Base-by-base conservation (phyloP, 495 filamentous ascomycete genomes). In the Jackrogersella multiformis region DNA sequence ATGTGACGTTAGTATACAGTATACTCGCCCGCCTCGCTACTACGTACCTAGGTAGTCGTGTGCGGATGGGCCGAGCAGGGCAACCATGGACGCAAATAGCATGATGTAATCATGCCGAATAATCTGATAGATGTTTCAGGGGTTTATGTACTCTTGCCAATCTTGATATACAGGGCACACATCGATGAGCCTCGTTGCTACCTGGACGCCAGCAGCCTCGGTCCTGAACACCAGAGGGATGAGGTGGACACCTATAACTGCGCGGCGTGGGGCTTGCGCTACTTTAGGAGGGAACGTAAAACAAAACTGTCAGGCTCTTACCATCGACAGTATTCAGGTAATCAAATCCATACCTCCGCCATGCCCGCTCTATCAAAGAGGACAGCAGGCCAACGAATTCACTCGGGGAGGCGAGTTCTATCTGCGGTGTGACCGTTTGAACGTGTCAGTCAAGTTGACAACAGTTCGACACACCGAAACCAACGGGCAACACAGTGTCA, bases 401-500 rank as follows among this genome's bases (percentile, higher is more conserved):
- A 20, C 45, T 61, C 42, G 48, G 66, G 53, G 55, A 74, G 71
- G 64, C 64, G 64, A 73, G 48, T 51, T 65, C 34, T 42, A 46
- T 23, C 71, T 73, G 68, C 48, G 28, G 71, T 73, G 64, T 39
- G 48, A 73, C 71, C 21, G 12, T 42, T 45, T 57, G n/a, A 59
- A 49, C 32, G 54, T 61, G 44, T 56, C 61, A 68, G 30, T 18
- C 34, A 66, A 68, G 57, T 54, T 54, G 35, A 56, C 58, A 54
- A 56, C 55, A 65, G 61, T 34, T 69, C 61, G 44, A 56, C 56
- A 46, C 61, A 59, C 67, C 61, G 67, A 69, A 46, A 65, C 67
- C 53, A 57, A 61, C 61, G 61, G 49, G 67, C 54, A 48, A 32
- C 61, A 65, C 61, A 41, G 61, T 65, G 52, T 34, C 49, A 69